Percentiles rank a stretch among this genome's conserved stretches.
These are phyloP conservation scores for Puccinia novopanici DNA, from an alignment of 1,284 basidiomycete species.

Conservation along the genomic window DNA sequence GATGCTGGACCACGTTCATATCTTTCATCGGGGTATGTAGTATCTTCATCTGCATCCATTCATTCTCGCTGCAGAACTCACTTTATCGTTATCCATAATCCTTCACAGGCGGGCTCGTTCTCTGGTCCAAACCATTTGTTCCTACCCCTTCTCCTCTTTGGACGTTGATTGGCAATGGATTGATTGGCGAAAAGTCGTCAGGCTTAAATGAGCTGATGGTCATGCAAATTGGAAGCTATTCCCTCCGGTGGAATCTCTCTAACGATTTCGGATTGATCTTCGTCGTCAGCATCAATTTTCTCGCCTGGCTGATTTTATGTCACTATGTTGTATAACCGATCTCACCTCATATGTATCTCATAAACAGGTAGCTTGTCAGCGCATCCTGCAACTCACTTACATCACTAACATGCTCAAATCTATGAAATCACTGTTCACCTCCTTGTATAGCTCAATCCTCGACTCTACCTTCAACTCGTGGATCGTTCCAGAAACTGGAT, in stretches of 20 bases:
- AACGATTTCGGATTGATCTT: conserved; percentile 91
- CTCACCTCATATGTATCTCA: conserved; percentile 63
- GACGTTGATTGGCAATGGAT: conserved; percentile 80
- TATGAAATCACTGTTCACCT: conserved; percentile 79
- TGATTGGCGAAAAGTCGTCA: conserved; percentile 73
- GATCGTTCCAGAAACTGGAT: too few species aligned
- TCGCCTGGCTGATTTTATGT: background rate
- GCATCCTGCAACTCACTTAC: conserved; percentile 91
- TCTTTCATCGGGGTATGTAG: conserved; percentile 33
- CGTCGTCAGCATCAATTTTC: conserved; percentile 69
- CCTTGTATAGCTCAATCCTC: conserved; percentile 66
- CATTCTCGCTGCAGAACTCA: background rate
- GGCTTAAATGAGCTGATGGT: conserved; percentile 56
- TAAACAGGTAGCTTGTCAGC: conserved; percentile 67
- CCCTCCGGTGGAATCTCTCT: conserved; percentile 85
- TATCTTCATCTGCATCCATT: background rate
- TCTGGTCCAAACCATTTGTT: conserved; percentile 69
- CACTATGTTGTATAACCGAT: background rate
- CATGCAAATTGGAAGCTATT: conserved; percentile 89
- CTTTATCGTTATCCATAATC: background rate
- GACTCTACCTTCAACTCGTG: conserved; percentile 54
- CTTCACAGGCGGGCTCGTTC: too few species aligned
- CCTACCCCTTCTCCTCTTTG: conserved; percentile 75
- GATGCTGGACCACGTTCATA: conserved; percentile 42
- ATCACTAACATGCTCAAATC: conserved; percentile 81